Evolutionary conservation across 768 basidiomycete genomes (phyloP), one percentile per base, ranked within the genome.

Genomic region (Candolleomyces aberdarensis): DNA sequence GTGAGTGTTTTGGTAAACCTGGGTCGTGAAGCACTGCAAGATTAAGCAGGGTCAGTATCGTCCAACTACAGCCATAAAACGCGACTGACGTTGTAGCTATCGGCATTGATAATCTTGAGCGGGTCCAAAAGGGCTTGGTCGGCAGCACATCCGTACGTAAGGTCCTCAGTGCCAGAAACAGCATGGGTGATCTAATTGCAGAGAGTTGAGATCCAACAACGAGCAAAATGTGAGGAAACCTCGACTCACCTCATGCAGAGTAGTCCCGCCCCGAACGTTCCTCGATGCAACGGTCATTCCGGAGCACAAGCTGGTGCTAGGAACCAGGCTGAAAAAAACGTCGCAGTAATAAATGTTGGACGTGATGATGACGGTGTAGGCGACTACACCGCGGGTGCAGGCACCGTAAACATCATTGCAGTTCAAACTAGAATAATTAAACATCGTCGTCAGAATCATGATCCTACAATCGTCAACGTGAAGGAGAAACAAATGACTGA

Each of bases 291-390:
- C 80, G 22, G 74, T 69, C 22, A 78, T 80, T 19, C 75, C 78
- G 56, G 67, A 68, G 75, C 81, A 82, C 41, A 81, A 75, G 48
- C 61, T 67, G 43, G 67, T 55, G 36, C 69, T 70, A 9, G 78
- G 36, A 17, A 80, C 77, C 65, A 81, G 75, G 59, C 74, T 74
- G 74, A 78, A 82, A 75, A 82, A 81, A 63, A 78, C 70, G 63
- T 66, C 67, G 72, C 80, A 81, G 70, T 65, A 80, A 72, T 80
- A 81, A 65, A 82, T 78, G 68, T 80, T 77, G 61, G 78, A 80
- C 15, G 78, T 75, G 19, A 77, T 56, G 48, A 71, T 76, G 59
- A 75, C 67, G 22, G 79, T 80, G 71, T 82, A 81, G 4, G 79
- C 79, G 57, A 81, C 77, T 53, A 80, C 76, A 64, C 76, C 76